phyloP scores from a whole-genome alignment of 805 yeast genomes.

The Starmerella tilneyi region DNA sequence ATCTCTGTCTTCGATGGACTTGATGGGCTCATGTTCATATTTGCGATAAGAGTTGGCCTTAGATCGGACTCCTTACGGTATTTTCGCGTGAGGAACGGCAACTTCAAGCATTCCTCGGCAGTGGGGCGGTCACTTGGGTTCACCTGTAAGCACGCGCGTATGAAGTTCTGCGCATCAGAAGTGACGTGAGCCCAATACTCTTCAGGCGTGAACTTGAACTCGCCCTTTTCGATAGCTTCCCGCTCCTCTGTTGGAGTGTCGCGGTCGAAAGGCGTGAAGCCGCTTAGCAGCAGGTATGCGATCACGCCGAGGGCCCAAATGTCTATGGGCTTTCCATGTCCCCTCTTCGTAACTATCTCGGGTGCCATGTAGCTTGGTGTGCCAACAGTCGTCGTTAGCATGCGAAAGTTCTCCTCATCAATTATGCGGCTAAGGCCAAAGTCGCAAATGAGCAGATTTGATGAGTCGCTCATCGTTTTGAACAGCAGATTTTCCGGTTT shows the following conservation, averaged over 20 bases:
- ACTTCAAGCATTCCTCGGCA: constrained; percentile 38
- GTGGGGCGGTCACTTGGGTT: constrained; percentile 41
- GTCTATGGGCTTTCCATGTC: constrained; percentile 55
- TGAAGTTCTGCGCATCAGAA: constrained; percentile 46
- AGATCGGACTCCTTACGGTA: constrained; percentile 29
- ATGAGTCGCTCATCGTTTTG: constrained; percentile 32
- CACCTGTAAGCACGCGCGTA: constrained; percentile 42
- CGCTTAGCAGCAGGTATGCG: constrained; percentile 58
- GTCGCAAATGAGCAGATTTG: constrained; percentile 44
- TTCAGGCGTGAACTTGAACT: constrained; percentile 52
- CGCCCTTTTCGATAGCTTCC: constrained; percentile 50
- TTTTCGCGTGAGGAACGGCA: constrained; percentile 35
- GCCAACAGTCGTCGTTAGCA: constrained; percentile 47
- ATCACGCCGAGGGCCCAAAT: constrained; percentile 71
- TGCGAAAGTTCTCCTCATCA: constrained; percentile 32
- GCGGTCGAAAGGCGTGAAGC: constrained; percentile 70
- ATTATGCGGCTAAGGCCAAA: constrained; percentile 54
- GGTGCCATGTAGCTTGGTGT: constrained; percentile 72
- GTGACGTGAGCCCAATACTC: constrained; percentile 47
- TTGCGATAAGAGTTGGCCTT: constrained; percentile 29
- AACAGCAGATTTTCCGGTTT: constrained; percentile 64
- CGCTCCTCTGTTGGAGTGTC: constrained; percentile 59
- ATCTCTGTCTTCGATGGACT: not conserved
- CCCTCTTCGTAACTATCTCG: constrained; percentile 44
- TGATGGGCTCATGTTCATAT: not conserved